Evolutionary conservation across 1,284 basidiomycete species (phyloP).

Genomic region (Rhodotorula glutinis): DNA sequence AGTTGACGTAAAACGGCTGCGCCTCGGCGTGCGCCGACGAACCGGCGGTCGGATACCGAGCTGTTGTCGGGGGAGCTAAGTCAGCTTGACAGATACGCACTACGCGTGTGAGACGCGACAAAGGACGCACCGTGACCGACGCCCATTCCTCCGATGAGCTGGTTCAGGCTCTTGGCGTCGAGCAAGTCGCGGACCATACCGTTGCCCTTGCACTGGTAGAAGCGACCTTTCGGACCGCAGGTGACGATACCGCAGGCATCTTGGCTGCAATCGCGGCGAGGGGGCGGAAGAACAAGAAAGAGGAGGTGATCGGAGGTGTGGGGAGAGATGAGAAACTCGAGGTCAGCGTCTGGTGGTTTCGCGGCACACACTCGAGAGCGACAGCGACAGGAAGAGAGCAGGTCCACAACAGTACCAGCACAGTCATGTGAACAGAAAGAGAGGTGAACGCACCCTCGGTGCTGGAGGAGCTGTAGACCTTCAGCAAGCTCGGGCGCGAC

Average conservation of each 20-base stretch:
- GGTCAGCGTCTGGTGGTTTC: not conserved
- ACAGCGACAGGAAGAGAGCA: not conserved
- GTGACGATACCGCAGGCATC: slow-evolving; percentile 98
- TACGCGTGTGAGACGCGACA: slow-evolving; percentile 12
- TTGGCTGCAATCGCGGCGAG: slow-evolving; percentile 64
- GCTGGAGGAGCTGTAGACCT: slow-evolving; percentile 84
- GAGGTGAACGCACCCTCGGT: slow-evolving; percentile 54
- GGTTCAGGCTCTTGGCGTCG: slow-evolving; percentile 71
- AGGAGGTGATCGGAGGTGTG: not conserved
- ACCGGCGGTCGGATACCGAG: slow-evolving; percentile 96
- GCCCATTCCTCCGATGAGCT: slow-evolving; percentile 90
- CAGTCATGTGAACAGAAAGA: no score
- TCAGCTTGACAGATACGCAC: no score
- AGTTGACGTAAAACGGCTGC: slow-evolving; percentile 99
- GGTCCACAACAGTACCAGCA: no score
- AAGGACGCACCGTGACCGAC: slow-evolving; percentile 81
- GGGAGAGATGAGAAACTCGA: not conserved
- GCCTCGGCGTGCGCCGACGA: slow-evolving; percentile 97
- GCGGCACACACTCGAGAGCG: not conserved
- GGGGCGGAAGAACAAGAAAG: no score
- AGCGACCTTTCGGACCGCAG: slow-evolving; percentile 88
- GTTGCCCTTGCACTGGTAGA: slow-evolving; percentile 99
- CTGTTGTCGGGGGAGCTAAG: slow-evolving; percentile 55
- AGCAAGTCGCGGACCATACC: slow-evolving; percentile 99
- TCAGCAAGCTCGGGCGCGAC: slow-evolving; percentile 56